Conservation (phyloP, 2,329 filamentous ascomycete genomes). For the Paracorniculantispora psalliotae region DNA sequence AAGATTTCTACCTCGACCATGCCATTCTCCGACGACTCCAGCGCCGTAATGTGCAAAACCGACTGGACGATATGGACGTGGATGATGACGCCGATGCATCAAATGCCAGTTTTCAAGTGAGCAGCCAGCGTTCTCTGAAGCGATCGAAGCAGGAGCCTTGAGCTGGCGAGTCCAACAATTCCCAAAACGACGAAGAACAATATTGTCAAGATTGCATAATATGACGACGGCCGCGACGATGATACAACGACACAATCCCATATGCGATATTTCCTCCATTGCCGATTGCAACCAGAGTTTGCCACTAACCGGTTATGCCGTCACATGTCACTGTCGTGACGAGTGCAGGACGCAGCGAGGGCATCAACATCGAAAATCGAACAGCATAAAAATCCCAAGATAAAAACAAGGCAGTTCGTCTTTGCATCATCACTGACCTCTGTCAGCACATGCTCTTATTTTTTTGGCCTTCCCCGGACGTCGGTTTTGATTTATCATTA, state of each 20-base stretch:
- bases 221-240: background rate
- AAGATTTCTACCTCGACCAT: constrained; percentile 53
- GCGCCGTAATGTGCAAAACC: constrained; percentile 42
- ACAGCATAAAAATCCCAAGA: background rate
- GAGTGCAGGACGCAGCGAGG: too few relatives aligned
- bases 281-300: background rate
- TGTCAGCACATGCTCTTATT: background rate
- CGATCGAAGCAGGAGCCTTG: constrained; percentile 2
- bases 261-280: background rate
- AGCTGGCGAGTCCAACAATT: background rate
- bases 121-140: background rate
- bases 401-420: background rate
- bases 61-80: constrained; percentile 31
- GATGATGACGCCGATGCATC: constrained; percentile 33
- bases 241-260: background rate
- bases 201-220: background rate
- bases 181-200: background rate
- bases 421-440: background rate
- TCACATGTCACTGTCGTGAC: background rate
- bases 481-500: background rate
- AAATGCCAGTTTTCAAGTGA: background rate
- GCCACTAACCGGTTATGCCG: background rate
- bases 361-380: too few relatives aligned
- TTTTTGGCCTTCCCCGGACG: background rate
- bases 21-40: constrained; percentile 54